Evolutionary conservation across 2,329 filamentous ascomycete genomes (phyloP).

Genomic region (Botrytis tulipae): DNA sequence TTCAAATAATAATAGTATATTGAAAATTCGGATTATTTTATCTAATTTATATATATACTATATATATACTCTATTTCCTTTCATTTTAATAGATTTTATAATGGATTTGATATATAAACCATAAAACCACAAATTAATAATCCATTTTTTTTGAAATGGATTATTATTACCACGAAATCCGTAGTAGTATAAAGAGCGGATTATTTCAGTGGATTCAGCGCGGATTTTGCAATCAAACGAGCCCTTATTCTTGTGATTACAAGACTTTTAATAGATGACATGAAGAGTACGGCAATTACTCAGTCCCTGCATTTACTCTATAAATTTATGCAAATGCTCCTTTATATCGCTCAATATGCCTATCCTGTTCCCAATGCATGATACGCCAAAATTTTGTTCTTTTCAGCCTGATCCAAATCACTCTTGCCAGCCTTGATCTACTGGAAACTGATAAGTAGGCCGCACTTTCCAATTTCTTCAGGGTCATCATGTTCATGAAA

Average conservation of each 20-base stretch:
- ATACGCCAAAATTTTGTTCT: neutral
- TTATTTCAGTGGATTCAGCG: too few relatives aligned
- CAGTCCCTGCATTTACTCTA: neutral
- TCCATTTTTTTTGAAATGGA: too few relatives aligned
- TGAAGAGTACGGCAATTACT: neutral
- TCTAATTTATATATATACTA: too few relatives aligned
- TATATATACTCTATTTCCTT: too few relatives aligned
- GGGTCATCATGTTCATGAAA: neutral
- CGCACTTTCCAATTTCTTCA: neutral
- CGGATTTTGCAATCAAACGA: too few relatives aligned
- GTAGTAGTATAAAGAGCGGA: too few relatives aligned
- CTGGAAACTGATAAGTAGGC: accelerated
- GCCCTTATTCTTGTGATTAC: neutral
- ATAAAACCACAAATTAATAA: too few relatives aligned
- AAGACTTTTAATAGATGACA: neutral
- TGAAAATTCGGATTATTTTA: too few relatives aligned
- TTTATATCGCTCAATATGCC: neutral
- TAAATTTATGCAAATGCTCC: neutral
- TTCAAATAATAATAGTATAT: too few relatives aligned
- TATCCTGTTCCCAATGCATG: neutral
- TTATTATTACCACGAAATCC: too few relatives aligned
- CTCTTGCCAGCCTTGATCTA: neutral
- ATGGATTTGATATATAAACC: too few relatives aligned
- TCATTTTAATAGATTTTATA: too few relatives aligned
- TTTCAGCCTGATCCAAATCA: neutral